Evolutionary conservation across 2,329 filamentous ascomycete genomes (phyloP), one percentile per base, ranked within the genome.

Genomic region (Purpureocillium lavendulum): DNA sequence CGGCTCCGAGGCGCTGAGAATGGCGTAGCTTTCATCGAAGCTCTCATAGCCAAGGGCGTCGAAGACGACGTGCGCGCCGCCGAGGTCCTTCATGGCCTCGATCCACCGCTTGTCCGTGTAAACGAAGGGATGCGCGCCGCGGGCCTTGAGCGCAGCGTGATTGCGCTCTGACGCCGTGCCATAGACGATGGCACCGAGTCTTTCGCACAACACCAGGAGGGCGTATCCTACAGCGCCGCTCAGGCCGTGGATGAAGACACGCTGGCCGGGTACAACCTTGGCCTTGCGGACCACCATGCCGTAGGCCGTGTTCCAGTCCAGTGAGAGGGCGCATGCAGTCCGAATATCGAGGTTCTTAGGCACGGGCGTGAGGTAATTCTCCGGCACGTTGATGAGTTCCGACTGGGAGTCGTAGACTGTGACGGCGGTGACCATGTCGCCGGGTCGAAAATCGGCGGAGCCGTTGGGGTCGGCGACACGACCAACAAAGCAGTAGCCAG

Each of bases 81-180:
- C 70, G 7, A 66, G 46, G 6, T 48, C 53, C 34, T 64, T 60
- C 64, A 73, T 70, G 5, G 54, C 55, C 16, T 41, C 38, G 30
- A 72, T 69, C 70, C 70, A 73, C 34, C 62, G 48, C 51, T 73
- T 73, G 50, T 71, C 56, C 9, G 55, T 59, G 54, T 74, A 74
- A 1, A 60, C 60, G 38, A 71, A 73, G 0, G 67, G 67, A 0
- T 47, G 56, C 0, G 57, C 65, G 6, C 69, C 70, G 2, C 58
- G 49, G 3, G 53, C 49, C 0, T 56, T 54, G 1, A 72, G 56
- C 3, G 49, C 51, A 1, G 51, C 53, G 46, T 73, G 70, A 45
- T 72, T 73, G 11, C 64, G 56, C 44, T 53, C 52, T 1, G 64
- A 66, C 1, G 70, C 69, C 0, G 70, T 73, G 26, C 70, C 70